Evolutionary conservation across 768 basidiomycete genomes (phyloP).

Genomic region (Podaxis rugospora): DNA sequence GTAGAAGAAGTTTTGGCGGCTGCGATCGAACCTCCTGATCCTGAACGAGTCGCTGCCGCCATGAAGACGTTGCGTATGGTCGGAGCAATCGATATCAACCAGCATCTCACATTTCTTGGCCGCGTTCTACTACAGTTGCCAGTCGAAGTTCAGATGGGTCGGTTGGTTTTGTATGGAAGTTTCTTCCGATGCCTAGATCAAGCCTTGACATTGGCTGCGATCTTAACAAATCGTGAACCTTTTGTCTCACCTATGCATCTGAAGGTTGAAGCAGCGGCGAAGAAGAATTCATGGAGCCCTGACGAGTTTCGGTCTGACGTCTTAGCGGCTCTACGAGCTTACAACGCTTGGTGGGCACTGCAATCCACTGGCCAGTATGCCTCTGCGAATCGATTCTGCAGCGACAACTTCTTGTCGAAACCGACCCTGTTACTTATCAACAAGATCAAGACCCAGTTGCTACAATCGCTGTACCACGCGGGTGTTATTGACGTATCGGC

Average conservation of each 20-base stretch:
- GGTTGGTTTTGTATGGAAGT: conserved; percentile 83
- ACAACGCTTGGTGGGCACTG: conserved; percentile 74
- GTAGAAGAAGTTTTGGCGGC: conserved; percentile 84
- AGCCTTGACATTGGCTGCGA: conserved; percentile 86
- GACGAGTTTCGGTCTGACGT: conserved; percentile 81
- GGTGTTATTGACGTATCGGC: conserved; percentile 82
- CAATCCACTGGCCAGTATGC: conserved; percentile 62
- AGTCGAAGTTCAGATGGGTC: conserved; percentile 86
- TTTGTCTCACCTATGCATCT: conserved; percentile 81
- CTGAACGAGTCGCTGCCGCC: conserved; percentile 71
- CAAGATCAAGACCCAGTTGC: conserved; percentile 73
- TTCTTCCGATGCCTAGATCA: conserved; percentile 92
- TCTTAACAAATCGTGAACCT: conserved; percentile 85
- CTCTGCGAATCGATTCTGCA: conserved; percentile 70
- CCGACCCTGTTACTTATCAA: conserved; percentile 79
- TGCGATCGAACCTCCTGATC: conserved; percentile 85
- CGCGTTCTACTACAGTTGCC: conserved; percentile 86
- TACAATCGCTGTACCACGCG: conserved; percentile 71
- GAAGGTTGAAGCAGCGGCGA: conserved; percentile 63
- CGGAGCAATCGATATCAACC: conserved; percentile 75
- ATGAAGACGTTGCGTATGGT: conserved; percentile 78
- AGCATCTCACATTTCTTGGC: conserved; percentile 83
- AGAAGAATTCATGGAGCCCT: conserved; percentile 77
- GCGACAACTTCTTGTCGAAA: conserved; percentile 84
- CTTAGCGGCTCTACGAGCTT: conserved; percentile 75